phyloP scores from a whole-genome alignment of 768 basidiomycete species.

The Hortiboletus flavorubellus region DNA sequence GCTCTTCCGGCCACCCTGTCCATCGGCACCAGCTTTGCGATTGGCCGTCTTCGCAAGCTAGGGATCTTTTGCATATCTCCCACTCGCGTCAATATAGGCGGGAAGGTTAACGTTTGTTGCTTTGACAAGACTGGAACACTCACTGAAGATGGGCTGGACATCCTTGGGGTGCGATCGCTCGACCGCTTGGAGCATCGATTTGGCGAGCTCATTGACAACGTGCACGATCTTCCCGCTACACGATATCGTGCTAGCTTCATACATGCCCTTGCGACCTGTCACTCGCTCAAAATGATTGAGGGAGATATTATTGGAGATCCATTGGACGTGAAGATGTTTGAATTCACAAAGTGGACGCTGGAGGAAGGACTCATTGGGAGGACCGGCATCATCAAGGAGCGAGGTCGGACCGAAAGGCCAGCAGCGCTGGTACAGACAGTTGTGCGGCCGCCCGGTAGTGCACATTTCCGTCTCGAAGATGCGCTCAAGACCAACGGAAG shows the following conservation, averaged over 20 bases:
- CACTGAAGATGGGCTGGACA: constrained; percentile 96
- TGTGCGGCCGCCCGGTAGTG: constrained; percentile 93
- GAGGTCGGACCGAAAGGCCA: constrained; percentile 60
- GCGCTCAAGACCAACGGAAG: constrained; percentile 80
- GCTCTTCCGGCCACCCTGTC: constrained; percentile 96
- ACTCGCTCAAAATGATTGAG: constrained; percentile 89
- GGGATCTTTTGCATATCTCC: constrained; percentile 98
- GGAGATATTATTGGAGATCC: constrained; percentile 93
- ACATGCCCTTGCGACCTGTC: constrained; percentile 93
- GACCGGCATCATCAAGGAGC: constrained; percentile 67
- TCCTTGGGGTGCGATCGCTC: constrained; percentile 86
- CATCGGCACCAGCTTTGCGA: constrained; percentile 95
- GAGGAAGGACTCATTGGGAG: constrained; percentile 84
- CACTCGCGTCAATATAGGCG: constrained; percentile 90
- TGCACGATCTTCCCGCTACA: constrained; percentile 77
- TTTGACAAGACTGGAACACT: constrained; percentile 99
- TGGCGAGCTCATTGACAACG: constrained; percentile 84
- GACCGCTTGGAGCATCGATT: constrained; percentile 77
- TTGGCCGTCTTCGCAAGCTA: constrained; percentile 77
- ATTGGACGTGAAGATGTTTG: constrained; percentile 96
- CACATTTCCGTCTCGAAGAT: constrained; percentile 87
- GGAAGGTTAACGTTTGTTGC: constrained; percentile 95
- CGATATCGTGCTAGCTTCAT: constrained; percentile 78
- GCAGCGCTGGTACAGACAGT: constrained; percentile 93
- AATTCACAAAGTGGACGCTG: constrained; percentile 92